A percentile compares a stretch with the other conserved stretches of the same genome.
Conservation (phyloP, 441 rosid species). For the Cnidoscolus chayamansa region DNA sequence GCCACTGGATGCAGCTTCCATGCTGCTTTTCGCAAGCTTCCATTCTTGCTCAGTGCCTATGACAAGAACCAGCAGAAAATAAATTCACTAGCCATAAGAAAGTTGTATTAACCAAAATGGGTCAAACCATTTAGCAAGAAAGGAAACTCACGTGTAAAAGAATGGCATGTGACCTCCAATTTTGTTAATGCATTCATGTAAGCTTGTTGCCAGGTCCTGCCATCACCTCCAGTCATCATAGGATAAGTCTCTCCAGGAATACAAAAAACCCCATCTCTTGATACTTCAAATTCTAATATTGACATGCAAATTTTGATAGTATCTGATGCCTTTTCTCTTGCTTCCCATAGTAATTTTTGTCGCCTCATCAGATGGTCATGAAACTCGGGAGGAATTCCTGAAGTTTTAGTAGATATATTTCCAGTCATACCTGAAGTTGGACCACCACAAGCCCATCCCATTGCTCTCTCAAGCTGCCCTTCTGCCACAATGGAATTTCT, state of each 20-base stretch:
- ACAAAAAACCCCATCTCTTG: slow-evolving; percentile 80
- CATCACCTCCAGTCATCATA: slow-evolving; percentile 45
- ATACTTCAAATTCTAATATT: slow-evolving; percentile 83
- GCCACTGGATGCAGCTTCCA: slow-evolving; percentile 83
- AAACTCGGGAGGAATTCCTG: slow-evolving; percentile 87
- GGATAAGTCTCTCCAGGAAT: slow-evolving; percentile 57
- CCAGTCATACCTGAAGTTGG: slow-evolving; percentile 57
- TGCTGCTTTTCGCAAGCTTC: slow-evolving; percentile 77
- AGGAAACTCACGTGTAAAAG: slow-evolving; percentile 69
- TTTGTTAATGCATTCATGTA: slow-evolving; percentile 62
- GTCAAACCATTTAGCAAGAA: slow-evolving; percentile 18
- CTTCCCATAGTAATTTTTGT: slow-evolving; percentile 66
- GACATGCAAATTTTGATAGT: slow-evolving; percentile 76
- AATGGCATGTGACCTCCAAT: slow-evolving; percentile 77
- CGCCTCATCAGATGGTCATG: slow-evolving; percentile 83
- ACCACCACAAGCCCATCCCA: slow-evolving; percentile 99
- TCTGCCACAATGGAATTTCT: slow-evolving; percentile 70
- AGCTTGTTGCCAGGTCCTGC: slow-evolving; percentile 81
- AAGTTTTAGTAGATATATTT: slow-evolving; percentile 55
- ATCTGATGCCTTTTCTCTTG: slow-evolving; percentile 82
- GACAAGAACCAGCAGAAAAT: slow-evolving; percentile 22
- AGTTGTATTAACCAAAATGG: slow-evolving; percentile 4
- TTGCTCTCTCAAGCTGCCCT: slow-evolving; percentile 96
- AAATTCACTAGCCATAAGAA: slow-evolving; percentile 17
- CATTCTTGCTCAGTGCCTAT: slow-evolving; percentile 85